These are phyloP conservation scores for Sporothrix variecibatus DNA, from an alignment of 2,329 filamentous ascomycete species.

Conservation along the genomic window DNA sequence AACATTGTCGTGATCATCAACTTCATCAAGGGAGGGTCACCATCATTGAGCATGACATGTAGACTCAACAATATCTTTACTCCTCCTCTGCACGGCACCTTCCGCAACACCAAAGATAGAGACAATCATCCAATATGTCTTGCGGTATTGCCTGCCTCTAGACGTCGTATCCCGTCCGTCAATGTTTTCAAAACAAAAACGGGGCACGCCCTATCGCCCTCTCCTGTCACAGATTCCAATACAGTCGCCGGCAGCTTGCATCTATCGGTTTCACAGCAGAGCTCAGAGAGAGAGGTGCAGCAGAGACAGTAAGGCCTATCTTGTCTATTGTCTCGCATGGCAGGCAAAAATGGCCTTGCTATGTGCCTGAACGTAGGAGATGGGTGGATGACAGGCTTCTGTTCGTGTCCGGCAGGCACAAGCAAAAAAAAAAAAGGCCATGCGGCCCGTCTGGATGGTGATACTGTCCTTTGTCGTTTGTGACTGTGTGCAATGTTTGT, in stretches of 20 bases:
- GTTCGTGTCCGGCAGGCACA: neutral
- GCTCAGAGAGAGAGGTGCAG: neutral
- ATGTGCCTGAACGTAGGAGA: neutral
- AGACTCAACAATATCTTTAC: no score
- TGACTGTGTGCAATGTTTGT: neutral
- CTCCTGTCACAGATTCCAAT: neutral
- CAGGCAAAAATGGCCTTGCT: neutral
- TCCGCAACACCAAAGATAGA: no score
- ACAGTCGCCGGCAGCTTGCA: slow-evolving; percentile 1
- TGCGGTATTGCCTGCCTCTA: no score
- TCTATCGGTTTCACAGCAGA: neutral
- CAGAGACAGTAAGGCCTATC: no score
- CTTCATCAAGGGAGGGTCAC: no score
- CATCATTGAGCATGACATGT: no score
- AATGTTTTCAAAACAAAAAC: no score
- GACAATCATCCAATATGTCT: no score
- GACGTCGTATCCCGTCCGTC: no score
- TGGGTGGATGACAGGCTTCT: neutral
- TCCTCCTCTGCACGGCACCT: no score
- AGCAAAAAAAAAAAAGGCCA: neutral
- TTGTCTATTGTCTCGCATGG: neutral
- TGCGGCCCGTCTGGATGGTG: neutral
- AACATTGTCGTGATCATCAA: neutral
- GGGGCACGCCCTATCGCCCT: neutral
- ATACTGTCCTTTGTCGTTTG: neutral